phyloP scores from a whole-genome alignment of 169 alveolate species.

The Besnoitia besnoiti region DNA sequence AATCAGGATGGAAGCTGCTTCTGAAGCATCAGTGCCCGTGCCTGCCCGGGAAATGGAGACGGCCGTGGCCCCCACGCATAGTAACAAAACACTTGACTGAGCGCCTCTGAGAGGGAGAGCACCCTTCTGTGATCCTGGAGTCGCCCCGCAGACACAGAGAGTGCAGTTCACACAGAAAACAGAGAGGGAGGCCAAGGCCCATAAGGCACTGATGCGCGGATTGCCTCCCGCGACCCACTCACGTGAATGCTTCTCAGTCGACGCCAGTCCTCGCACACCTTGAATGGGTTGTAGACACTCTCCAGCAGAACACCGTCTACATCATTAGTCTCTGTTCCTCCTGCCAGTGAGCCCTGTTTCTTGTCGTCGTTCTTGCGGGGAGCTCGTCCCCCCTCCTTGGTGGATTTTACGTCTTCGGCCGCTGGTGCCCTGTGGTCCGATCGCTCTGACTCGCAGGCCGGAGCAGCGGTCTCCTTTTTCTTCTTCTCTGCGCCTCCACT shows the following conservation, averaged over 20 bases:
- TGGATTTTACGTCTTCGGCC: not conserved
- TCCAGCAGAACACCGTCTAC: not conserved
- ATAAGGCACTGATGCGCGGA: no score
- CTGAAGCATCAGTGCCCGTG: no score
- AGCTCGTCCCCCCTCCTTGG: not conserved
- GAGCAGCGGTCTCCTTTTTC: not conserved
- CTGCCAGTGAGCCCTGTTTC: not conserved
- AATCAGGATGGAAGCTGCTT: no score
- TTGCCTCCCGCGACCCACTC: no score
- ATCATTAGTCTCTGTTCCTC: not conserved
- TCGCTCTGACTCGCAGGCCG: not conserved
- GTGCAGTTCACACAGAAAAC: no score
- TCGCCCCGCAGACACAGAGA: no score
- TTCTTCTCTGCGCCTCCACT: not conserved
- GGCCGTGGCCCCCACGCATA: no score
- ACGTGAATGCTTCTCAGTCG: conserved; percentile 3
- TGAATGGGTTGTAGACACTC: conserved; percentile 27
- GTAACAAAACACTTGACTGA: no score
- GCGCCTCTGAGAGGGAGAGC: no score
- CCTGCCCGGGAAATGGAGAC: no score
- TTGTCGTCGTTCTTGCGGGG: not conserved
- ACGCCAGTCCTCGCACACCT: conserved; percentile 9
- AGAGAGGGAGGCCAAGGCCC: no score
- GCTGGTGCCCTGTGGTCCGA: not conserved
- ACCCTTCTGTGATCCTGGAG: no score